Evolutionary conservation across 495 filamentous ascomycete genomes (phyloP).

Genomic region (Neurospora sp.): DNA sequence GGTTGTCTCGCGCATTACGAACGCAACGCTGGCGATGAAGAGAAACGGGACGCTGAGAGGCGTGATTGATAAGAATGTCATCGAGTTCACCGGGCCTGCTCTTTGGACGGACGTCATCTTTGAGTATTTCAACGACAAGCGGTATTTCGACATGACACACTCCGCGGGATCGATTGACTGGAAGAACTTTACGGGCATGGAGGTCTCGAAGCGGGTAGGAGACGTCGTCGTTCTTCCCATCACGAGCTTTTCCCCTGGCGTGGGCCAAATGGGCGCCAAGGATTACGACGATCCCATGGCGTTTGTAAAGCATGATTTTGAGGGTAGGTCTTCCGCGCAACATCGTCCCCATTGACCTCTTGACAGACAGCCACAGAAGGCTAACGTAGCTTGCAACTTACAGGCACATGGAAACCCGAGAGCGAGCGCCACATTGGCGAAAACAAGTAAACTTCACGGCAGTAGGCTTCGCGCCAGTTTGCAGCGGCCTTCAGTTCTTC

Average conservation of each 20-base stretch:
- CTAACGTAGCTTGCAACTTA: constrained; percentile 10
- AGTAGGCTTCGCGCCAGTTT: not conserved
- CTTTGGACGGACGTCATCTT: constrained; percentile 94
- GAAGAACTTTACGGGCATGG: constrained; percentile 83
- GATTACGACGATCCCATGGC: constrained; percentile 92
- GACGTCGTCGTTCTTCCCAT: constrained; percentile 93
- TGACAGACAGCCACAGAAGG: not conserved
- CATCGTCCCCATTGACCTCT: not conserved
- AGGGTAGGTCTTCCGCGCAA: constrained; percentile 46
- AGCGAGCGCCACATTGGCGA: constrained; percentile 51
- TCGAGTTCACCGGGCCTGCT: constrained; percentile 92
- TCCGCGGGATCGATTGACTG: constrained; percentile 70
- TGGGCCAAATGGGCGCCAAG: constrained; percentile 86
- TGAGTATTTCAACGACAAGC: constrained; percentile 81
- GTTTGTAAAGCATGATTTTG: constrained; percentile 95
- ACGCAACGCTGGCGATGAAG: constrained; percentile 70
- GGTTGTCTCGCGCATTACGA: constrained; percentile 75
- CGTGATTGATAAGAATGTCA: constrained; percentile 67
- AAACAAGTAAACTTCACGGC: constrained; percentile 8
- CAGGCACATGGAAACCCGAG: constrained; percentile 76
- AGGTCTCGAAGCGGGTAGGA: constrained; percentile 70
- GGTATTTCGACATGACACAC: constrained; percentile 73
- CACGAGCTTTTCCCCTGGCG: constrained; percentile 93
- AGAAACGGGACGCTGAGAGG: constrained; percentile 51
- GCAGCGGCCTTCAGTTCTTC: not conserved